Percentiles rank a stretch among this genome's conserved stretches.
These are phyloP conservation scores for Hypomontagnella monticulosa DNA, from an alignment of 495 filamentous ascomycete genomes.

Conservation along the genomic window DNA sequence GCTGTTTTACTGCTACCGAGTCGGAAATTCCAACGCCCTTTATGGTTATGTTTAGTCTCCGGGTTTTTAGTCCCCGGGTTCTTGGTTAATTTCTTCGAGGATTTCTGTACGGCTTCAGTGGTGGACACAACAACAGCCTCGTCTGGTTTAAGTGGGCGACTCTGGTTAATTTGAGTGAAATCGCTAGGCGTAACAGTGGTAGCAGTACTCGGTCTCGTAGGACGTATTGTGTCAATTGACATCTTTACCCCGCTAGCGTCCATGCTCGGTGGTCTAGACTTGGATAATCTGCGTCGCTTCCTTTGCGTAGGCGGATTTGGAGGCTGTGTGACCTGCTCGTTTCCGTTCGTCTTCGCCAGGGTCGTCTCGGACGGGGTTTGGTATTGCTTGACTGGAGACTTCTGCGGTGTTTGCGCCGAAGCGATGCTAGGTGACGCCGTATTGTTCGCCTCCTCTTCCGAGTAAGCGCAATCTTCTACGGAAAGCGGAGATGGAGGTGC, in stretches of 20 bases:
- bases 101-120: neutral
- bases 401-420: neutral
- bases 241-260: conserved; percentile 2
- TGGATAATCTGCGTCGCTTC: conserved; percentile 40
- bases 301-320: conserved; percentile 11
- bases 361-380: conserved; percentile 13
- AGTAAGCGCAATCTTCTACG: neutral
- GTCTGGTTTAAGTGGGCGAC: neutral
- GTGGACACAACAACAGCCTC: neutral
- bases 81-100: conserved; percentile 11
- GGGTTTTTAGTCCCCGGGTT: conserved; percentile 17
- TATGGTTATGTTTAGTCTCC: neutral
- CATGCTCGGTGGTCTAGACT: conserved; percentile 23
- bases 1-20: neutral
- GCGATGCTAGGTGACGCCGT: neutral
- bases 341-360: neutral
- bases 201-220: neutral
- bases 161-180: neutral
- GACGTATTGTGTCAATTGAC: conserved; percentile 23
- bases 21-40: conserved; percentile 12
- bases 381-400: neutral
- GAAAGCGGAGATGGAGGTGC: conserved; percentile 1
- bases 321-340: conserved; percentile 1
- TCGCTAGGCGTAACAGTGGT: neutral
- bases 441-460: conserved; percentile 1